Conservation (phyloP, 352 stramenopile species). For the Phytopythium sindhum region DNA sequence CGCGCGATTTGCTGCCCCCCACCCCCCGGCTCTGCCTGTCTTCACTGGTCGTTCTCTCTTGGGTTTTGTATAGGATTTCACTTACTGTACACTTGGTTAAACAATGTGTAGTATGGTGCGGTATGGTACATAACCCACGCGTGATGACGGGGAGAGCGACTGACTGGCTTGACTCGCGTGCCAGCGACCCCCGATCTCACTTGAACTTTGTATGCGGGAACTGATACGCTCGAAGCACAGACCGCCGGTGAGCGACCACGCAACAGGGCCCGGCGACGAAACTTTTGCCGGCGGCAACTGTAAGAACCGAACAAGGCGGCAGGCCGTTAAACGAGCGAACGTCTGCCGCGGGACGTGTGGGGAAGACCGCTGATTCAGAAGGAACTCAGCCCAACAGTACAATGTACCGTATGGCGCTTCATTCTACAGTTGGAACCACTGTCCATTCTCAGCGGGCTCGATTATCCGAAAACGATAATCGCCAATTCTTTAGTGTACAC, state of each 20-base stretch:
- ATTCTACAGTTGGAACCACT: background rate
- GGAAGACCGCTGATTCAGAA: background rate
- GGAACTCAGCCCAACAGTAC: background rate
- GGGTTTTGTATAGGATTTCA: background rate
- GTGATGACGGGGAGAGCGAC: background rate
- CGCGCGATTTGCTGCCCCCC: background rate
- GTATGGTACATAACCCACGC: background rate
- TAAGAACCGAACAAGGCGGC: background rate
- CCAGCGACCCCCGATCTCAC: background rate
- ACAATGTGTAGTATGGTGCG: too few species aligned
- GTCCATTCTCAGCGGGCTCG: background rate
- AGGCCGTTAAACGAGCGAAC: background rate
- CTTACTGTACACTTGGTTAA: background rate
- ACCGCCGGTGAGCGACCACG: background rate
- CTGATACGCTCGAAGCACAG: background rate
- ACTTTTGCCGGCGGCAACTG: constrained; percentile 1
- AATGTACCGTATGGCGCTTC: background rate
- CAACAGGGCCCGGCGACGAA: background rate
- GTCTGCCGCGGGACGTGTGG: too few species aligned
- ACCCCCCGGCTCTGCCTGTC: constrained; percentile 1
- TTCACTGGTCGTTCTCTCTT: background rate
- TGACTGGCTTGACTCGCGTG: background rate
- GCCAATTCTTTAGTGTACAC: background rate
- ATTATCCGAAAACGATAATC: background rate
- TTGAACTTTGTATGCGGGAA: background rate